Percentiles rank a stretch among this genome's conserved stretches.
These are phyloP conservation scores for Ustilago bromivora DNA, from an alignment of 1,284 basidiomycete species.

Conservation along the genomic window DNA sequence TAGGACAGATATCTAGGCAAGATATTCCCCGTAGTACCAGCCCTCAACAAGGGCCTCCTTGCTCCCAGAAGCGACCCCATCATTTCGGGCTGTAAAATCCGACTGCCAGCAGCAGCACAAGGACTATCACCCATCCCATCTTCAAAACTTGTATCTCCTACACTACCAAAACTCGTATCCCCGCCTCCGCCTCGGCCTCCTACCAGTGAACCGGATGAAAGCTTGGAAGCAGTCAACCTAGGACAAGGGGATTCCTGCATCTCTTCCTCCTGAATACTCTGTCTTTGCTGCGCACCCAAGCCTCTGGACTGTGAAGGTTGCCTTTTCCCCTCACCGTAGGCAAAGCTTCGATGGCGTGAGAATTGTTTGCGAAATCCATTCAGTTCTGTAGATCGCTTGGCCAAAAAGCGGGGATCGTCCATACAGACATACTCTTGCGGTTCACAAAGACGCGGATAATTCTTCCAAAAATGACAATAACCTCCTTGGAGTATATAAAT, in stretches of 20 bases:
- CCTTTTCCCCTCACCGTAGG: conserved; percentile 58
- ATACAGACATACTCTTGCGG: conserved; percentile 88
- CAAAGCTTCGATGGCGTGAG: conserved; percentile 63
- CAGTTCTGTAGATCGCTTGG: conserved; percentile 83
- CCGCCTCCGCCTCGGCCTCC: conserved; percentile 8
- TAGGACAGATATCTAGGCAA: conserved; percentile 16
- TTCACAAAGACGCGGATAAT: conserved; percentile 78
- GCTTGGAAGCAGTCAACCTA: not conserved
- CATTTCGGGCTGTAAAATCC: conserved; percentile 36
- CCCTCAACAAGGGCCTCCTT: conserved; percentile 39
- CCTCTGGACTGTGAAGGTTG: conserved; percentile 5
- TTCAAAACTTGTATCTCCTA: conserved; percentile 64
- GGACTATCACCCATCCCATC: conserved; percentile 58
- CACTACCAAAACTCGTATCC: conserved; percentile 61
- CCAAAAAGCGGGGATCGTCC: conserved; percentile 88
- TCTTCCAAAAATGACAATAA: conserved; percentile 86
- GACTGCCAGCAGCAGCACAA: conserved; percentile 50
- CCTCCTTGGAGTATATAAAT: conserved; percentile 97
- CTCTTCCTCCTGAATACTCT: conserved; percentile 53
- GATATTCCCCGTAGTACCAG: conserved; percentile 47
- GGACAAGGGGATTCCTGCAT: conserved; percentile 52
- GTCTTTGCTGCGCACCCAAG: not conserved
- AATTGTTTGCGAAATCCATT: conserved; percentile 87
- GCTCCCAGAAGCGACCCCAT: conserved; percentile 21
- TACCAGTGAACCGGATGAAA: not conserved